Evolutionary conservation across 441 rosid species (phyloP), one percentile per base, ranked within the genome.

Genomic region (Bruguiera hainesii): DNA sequence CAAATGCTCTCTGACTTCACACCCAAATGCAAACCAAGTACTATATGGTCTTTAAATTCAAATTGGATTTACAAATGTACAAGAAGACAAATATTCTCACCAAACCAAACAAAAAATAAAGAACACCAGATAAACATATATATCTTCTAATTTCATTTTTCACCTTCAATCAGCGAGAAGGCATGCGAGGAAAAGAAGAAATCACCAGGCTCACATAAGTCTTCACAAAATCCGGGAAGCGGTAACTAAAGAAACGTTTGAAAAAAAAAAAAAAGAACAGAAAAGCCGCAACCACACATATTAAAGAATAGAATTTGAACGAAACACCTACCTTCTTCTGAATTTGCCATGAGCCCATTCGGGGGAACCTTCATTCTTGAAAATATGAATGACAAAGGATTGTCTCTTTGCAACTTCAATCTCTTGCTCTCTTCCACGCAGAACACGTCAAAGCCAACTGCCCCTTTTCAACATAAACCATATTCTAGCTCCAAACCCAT

Each of bases 321-420:
- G 16, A 64, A 57, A 73, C 42, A 56, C 37, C 50, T 25, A 95
- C 99, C 99, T 89, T 91, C 97, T 35, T 77, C 76, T 63, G 88
- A 78, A 75, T 81, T 89, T 16, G 91, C 74, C 75, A 83, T 60
- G 55, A 80, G 85, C 50, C 97, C 99, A 90, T 88, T 91, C 70
- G 97, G 69, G 71, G 92, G 89, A 82, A 83, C 79, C 91, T 89
- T 95, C 98, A 95, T 95, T 84, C 67, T 83, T 66, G 56, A 69
- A 72, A 63, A 42, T 60, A 73, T 28, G 60, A 65, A 59, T 61
- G 26, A 57, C 42, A 29, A 63, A 56, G 61, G 46, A 4, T 5
- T 3, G 31, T 55, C 39, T 5, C 60, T 64, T 50, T 71, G 68
- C 67, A 69, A 78, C 80, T 71, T 70, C 81, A 69, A 81, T 66